A percentile compares a stretch with the other conserved stretches of the same genome.
phyloP scores from a whole-genome alignment of 2,329 filamentous ascomycete species.

The Venturia carpophila region DNA sequence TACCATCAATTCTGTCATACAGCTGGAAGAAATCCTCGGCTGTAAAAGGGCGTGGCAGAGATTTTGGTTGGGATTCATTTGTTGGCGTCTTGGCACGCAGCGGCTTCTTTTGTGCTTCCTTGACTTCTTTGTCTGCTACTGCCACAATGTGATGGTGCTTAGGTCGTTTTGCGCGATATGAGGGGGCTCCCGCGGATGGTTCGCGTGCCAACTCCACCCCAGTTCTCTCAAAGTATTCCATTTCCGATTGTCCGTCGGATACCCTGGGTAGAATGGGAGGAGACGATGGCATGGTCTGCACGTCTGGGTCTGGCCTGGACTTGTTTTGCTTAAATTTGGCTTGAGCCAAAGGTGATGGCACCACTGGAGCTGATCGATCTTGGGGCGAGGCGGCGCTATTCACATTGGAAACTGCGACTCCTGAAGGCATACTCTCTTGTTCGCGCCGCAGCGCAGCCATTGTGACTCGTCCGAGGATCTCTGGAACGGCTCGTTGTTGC shows the following conservation, averaged over 20 bases:
- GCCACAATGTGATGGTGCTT: background rate
- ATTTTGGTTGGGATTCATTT: background rate
- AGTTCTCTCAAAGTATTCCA: background rate
- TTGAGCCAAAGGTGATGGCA: background rate
- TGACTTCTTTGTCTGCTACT: background rate
- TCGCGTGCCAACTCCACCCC: background rate
- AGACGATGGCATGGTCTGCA: conserved; percentile 3
- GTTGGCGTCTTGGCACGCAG: background rate
- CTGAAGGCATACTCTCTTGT: background rate
- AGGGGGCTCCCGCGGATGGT: background rate
- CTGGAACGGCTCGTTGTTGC: background rate
- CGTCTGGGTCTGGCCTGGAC: background rate
- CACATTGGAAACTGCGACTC: background rate
- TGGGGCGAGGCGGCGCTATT: background rate
- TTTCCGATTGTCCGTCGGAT: background rate
- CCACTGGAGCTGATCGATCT: background rate
- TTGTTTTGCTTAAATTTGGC: background rate
- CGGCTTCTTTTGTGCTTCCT: background rate
- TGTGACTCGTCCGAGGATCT: background rate
- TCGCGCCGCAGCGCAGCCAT: background rate
- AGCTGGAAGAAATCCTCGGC: conserved; percentile 8
- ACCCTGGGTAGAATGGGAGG: background rate
- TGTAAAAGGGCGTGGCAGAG: conserved; percentile 4
- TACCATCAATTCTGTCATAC: conserved; percentile 1
- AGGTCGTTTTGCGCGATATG: background rate